phyloP scores from a whole-genome alignment of 177 flowering plant genomes.

The Vitis hybrid region DNA sequence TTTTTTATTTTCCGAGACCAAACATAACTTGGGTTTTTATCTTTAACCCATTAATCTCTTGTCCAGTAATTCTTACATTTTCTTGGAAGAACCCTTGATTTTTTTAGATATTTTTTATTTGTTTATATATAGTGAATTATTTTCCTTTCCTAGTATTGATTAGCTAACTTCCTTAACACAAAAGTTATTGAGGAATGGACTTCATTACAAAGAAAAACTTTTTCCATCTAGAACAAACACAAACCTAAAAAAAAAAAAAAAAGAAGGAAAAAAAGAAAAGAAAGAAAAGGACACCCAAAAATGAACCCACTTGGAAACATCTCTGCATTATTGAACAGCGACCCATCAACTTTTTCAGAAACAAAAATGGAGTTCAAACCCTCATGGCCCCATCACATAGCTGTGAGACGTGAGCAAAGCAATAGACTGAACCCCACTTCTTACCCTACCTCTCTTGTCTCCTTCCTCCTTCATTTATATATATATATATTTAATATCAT shows the following conservation, averaged over 20 bases:
- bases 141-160: no score
- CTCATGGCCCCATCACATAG: slow-evolving; percentile 10
- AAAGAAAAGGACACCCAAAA: not conserved
- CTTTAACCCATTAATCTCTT: no score
- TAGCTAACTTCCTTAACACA: no score
- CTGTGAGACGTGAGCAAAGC: slow-evolving; percentile 17
- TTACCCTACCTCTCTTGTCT: slow-evolving; percentile 4
- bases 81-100: no score
- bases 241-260: not conserved
- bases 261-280: not conserved
- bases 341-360: not conserved
- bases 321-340: not conserved
- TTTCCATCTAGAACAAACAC: not conserved
- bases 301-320: not conserved
- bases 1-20: no score
- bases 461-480: not conserved
- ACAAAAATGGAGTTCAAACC: not conserved
- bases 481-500: not conserved
- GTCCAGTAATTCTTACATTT: no score
- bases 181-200: not conserved
- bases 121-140: no score
- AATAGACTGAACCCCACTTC: slow-evolving; percentile 12
- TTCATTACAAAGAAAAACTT: not conserved
- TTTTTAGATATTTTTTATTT: no score
- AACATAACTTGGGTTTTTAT: no score